Percentiles rank a stretch among this genome's conserved stretches.
These are phyloP conservation scores for Tolypocladium amazonense DNA, from an alignment of 2,329 filamentous ascomycete species.

Conservation along the genomic window DNA sequence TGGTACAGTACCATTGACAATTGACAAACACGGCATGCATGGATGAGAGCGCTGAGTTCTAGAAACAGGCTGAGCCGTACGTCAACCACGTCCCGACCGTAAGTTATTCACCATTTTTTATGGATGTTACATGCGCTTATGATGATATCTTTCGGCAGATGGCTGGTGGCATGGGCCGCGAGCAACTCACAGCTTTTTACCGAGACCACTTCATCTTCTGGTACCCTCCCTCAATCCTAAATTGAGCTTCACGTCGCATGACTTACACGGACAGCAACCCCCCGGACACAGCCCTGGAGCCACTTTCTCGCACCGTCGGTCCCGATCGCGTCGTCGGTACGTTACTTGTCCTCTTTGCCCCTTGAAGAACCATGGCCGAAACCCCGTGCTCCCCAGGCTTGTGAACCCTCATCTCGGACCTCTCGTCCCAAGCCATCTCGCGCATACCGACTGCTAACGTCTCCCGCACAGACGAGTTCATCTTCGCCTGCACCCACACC, in stretches of 20 bases:
- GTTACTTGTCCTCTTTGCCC: neutral
- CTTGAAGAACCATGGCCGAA: too few species aligned
- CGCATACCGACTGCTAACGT: neutral
- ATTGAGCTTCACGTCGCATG: neutral
- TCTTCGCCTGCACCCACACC: constrained; percentile 47
- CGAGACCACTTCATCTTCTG: constrained; percentile 59
- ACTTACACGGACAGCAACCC: constrained; percentile 41
- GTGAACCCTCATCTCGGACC: too few species aligned
- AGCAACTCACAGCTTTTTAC: constrained; percentile 56
- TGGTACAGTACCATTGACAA: constrained; percentile 26
- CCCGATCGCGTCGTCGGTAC: constrained; percentile 50
- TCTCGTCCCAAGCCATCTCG: too few species aligned
- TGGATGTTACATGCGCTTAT: neutral
- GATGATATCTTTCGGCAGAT: constrained; percentile 18
- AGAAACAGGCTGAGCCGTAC: constrained; percentile 46
- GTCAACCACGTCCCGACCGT: constrained; percentile 66
- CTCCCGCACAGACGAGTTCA: constrained; percentile 45
- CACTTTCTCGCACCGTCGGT: constrained; percentile 59
- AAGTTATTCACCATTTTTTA: neutral
- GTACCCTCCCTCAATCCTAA: neutral
- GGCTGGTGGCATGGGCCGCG: constrained; percentile 58
- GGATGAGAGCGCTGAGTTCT: neutral
- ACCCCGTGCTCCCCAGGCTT: too few species aligned
- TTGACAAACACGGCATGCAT: neutral
- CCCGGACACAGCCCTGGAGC: constrained; percentile 50